Percentiles rank a stretch among this genome's conserved stretches.
Evolutionary conservation across 495 filamentous ascomycete species (phyloP).

Genomic region (Neurospora discreta): DNA sequence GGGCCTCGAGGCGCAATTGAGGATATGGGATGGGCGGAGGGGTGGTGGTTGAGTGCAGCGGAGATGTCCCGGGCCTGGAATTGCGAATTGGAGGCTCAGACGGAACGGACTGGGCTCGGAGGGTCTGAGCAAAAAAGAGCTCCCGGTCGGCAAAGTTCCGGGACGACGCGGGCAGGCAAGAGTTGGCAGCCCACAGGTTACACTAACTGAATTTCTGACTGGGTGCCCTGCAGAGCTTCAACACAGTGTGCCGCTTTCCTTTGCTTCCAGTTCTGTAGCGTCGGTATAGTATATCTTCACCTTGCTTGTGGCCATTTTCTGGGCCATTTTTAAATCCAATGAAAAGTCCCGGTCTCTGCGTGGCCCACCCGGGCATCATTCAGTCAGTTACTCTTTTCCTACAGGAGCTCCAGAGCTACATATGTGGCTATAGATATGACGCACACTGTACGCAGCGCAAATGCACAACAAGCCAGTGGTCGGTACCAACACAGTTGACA

Average conservation of each 20-base stretch:
- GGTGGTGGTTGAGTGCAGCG: conserved; percentile 26
- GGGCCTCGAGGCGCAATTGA: conserved; percentile 29
- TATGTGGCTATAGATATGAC: background rate
- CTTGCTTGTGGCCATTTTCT: background rate
- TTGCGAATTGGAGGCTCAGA: conserved; percentile 10
- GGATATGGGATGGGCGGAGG: conserved; percentile 6
- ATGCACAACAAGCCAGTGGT: background rate
- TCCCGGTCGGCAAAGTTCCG: conserved; percentile 24
- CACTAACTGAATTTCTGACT: too few relatives aligned
- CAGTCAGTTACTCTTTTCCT: background rate
- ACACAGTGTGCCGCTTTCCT: background rate
- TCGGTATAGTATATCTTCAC: too few relatives aligned
- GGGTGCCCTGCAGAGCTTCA: background rate
- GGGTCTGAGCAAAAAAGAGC: conserved; percentile 26
- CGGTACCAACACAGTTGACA: background rate
- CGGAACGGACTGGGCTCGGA: background rate
- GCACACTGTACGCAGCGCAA: background rate
- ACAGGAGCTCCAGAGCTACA: background rate
- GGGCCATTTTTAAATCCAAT: background rate
- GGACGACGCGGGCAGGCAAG: conserved; percentile 12
- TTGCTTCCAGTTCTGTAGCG: too few relatives aligned
- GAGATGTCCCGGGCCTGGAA: conserved; percentile 19
- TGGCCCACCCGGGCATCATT: background rate
- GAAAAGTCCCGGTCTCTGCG: background rate
- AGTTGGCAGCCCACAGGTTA: background rate